Evolutionary conservation across 495 filamentous ascomycete genomes (phyloP), one percentile per base, ranked within the genome.

Genomic region (Aspergillus nanangensis): DNA sequence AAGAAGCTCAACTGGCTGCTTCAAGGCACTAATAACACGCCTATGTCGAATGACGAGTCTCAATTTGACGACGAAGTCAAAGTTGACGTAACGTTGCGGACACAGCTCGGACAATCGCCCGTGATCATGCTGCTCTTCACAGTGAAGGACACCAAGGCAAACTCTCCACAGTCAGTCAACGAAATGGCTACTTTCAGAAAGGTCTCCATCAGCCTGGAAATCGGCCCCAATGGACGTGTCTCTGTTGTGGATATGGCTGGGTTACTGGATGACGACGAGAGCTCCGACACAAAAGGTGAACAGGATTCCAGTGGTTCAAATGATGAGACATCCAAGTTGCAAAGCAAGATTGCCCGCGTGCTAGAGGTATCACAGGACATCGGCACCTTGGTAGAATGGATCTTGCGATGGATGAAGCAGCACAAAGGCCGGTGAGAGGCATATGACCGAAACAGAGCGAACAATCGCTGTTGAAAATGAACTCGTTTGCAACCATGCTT

Each of bases 141-240:
- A 2, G 51, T 67, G 15, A 45, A 58, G 11, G 45, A 57, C 8
- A 15, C 54, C 11, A 32, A 32, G 1, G 5, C 51, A 9, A 42
- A 39, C 1, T 27, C 25, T 15, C 25, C 38, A n/a, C 19, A 36
- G 14, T 17, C 45, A n/a, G 20, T 21, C 10, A 27, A 15, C 0
- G 45, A 48, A 5, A 19, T 36, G 11, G 34, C 33, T 44, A 18
- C 44, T 3, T 36, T 55, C 15, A 49, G 49, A 11, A 58, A 60
- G 36, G 54, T 67, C 5, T 66, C 69, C 2, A 55, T 74, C 19
- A 62, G 63, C 41, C 70, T 90, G 22, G 79, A 82, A 51, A 74
- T 89, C 19, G 76, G 77, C 14, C 63, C 77, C 31, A 83, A 86
- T 50, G 86, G 81, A 1, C 68, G 66, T 3, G 71, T 89, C 13